These are phyloP conservation scores for Candida railenensis DNA, from an alignment of 805 yeast species.

Conservation along the genomic window DNA sequence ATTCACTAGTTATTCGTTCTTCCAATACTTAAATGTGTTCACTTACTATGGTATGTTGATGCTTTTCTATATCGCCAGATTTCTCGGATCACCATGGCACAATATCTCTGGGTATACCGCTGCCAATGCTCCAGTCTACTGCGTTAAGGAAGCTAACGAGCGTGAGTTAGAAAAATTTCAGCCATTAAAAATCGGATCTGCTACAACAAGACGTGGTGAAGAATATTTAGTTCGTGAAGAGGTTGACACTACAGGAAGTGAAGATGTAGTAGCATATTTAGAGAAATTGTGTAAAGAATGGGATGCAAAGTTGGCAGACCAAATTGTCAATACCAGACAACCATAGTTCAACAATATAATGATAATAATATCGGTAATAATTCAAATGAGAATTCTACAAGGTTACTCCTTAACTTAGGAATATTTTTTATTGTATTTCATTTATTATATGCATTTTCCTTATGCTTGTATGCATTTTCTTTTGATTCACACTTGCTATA, in stretches of 20 bases:
- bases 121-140: slow-evolving; percentile 74
- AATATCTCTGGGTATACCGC: slow-evolving; percentile 86
- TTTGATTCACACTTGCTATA: too few species aligned
- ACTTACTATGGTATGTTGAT: slow-evolving; percentile 84
- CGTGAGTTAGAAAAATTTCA: slow-evolving; percentile 42
- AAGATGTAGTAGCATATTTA: slow-evolving; percentile 65
- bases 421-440: background rate
- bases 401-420: background rate
- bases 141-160: slow-evolving; percentile 37
- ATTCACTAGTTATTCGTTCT: slow-evolving; percentile 79
- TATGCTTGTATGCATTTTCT: too few species aligned
- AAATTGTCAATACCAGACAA: slow-evolving; percentile 55
- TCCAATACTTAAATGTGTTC: slow-evolving; percentile 69
- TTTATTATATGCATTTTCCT: background rate
- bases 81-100: slow-evolving; percentile 84
- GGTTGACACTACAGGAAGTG: slow-evolving; percentile 63
- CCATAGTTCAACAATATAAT: slow-evolving; percentile 10
- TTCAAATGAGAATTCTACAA: background rate
- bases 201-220: slow-evolving; percentile 59
- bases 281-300: slow-evolving; percentile 59
- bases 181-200: slow-evolving; percentile 66
- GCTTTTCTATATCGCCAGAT: slow-evolving; percentile 80
- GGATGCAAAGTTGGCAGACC: slow-evolving; percentile 74
- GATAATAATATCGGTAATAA: background rate
- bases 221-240: slow-evolving; percentile 59